Conservation (phyloP, 495 filamentous ascomycete species). For the Aspergillus asperescens region DNA sequence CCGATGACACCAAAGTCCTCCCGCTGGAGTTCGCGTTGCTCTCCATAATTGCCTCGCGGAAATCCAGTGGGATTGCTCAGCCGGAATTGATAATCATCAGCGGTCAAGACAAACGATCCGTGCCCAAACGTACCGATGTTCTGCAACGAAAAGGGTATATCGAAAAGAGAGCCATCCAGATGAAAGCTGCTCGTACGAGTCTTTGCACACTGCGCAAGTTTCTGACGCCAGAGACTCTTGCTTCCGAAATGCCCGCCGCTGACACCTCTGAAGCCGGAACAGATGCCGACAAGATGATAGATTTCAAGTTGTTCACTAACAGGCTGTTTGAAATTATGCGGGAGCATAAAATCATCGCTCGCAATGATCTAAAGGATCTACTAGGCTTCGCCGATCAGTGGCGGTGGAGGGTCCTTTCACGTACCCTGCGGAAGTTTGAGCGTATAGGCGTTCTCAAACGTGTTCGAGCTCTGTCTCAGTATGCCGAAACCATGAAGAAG, state of each 20-base stretch:
- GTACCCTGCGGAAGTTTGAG: conserved; percentile 62
- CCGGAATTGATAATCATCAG: conserved; percentile 68
- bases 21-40: conserved; percentile 67
- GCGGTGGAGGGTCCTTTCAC: conserved; percentile 63
- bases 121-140: conserved; percentile 72
- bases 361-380: conserved; percentile 58
- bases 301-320: conserved; percentile 39
- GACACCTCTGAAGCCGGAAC: conserved; percentile 10
- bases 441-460: conserved; percentile 63
- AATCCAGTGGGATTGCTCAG: conserved; percentile 69
- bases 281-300: conserved; percentile 27
- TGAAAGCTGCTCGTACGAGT: conserved; percentile 62
- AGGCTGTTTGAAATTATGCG: conserved; percentile 45
- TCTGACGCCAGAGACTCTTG: conserved; percentile 23
- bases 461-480: conserved; percentile 55
- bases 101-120: conserved; percentile 83
- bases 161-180: conserved; percentile 65
- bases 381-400: conserved; percentile 55
- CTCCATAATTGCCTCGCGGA: conserved; percentile 70
- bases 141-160: conserved; percentile 79
- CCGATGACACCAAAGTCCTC: conserved; percentile 64
- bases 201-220: conserved; percentile 59
- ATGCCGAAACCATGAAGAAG: conserved; percentile 24
- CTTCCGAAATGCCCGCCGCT: conserved; percentile 9
- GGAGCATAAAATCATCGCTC: conserved; percentile 42